Evolutionary conservation across 345 rosid genomes (phyloP).

Genomic region (Acer campestre): DNA sequence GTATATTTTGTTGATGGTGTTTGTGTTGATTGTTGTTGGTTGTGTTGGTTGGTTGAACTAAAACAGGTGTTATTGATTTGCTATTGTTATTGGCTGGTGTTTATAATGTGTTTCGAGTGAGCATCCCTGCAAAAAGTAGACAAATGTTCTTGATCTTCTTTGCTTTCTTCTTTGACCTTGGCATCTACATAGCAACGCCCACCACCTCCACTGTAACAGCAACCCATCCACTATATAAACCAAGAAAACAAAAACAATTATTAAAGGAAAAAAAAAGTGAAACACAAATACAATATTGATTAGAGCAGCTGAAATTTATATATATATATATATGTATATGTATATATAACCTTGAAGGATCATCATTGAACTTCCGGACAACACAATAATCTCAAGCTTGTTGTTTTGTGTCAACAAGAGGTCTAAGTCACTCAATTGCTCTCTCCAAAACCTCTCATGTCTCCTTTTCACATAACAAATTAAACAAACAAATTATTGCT

Average conservation of each 20-base stretch:
- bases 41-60: no score
- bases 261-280: background rate
- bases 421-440: constrained; percentile 69
- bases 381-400: constrained; percentile 76
- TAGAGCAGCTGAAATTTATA: background rate
- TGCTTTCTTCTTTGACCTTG: constrained; percentile 39
- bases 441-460: constrained; percentile 52
- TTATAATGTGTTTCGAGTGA: constrained; percentile 45
- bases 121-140: constrained; percentile 61
- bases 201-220: constrained; percentile 66
- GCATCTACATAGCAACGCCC: constrained; percentile 1
- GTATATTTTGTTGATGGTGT: no score
- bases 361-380: constrained; percentile 80
- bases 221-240: constrained; percentile 80
- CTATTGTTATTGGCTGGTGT: no score
- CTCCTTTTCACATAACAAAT: constrained; percentile 18
- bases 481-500: background rate
- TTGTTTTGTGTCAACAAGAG: constrained; percentile 54
- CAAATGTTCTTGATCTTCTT: constrained; percentile 16
- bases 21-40: no score
- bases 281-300: background rate
- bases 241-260: constrained; percentile 28
- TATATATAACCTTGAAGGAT: constrained; percentile 61
- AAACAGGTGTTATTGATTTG: no score
- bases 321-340: no score